phyloP scores from a whole-genome alignment of 2,329 filamentous ascomycete genomes.

The Colletotrichum melonis region DNA sequence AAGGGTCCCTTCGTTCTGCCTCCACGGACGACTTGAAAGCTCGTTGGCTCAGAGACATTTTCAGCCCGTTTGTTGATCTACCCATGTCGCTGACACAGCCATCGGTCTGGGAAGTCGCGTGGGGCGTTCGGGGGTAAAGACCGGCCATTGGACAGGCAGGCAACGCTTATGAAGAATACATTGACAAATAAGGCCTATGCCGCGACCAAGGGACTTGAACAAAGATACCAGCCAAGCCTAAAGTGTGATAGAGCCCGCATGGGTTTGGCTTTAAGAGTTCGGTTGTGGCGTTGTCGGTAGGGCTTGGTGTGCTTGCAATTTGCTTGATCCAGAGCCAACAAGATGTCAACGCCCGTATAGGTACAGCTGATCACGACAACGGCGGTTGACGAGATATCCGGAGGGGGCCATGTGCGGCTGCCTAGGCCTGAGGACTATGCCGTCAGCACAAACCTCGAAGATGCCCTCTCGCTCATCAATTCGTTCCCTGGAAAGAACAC shows the following conservation, averaged over 20 bases:
- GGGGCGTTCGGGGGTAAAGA: neutral
- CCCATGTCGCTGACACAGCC: conserved; percentile 14
- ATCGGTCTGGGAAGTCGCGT: neutral
- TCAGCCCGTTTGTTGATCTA: neutral
- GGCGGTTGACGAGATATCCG: neutral
- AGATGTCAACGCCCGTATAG: neutral
- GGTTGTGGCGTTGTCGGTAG: conserved; percentile 20
- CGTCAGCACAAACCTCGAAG: neutral
- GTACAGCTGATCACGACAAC: neutral
- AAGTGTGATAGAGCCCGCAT: conserved; percentile 1
- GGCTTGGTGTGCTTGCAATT: conserved; percentile 2
- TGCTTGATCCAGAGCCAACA: neutral
- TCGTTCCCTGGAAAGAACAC: neutral
- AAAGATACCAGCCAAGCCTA: neutral
- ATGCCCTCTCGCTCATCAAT: neutral
- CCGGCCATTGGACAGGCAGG: conserved; percentile 1
- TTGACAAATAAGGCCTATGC: conserved; percentile 12
- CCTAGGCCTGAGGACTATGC: neutral
- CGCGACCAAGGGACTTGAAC: neutral
- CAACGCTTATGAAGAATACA: neutral
- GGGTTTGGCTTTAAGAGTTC: neutral
- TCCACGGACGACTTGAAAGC: neutral
- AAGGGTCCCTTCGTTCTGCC: neutral
- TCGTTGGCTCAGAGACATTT: conserved; percentile 7
- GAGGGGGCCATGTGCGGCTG: neutral